These are phyloP conservation scores for Aspergillus fischeri DNA, from an alignment of 2,329 filamentous ascomycete species.

Conservation along the genomic window DNA sequence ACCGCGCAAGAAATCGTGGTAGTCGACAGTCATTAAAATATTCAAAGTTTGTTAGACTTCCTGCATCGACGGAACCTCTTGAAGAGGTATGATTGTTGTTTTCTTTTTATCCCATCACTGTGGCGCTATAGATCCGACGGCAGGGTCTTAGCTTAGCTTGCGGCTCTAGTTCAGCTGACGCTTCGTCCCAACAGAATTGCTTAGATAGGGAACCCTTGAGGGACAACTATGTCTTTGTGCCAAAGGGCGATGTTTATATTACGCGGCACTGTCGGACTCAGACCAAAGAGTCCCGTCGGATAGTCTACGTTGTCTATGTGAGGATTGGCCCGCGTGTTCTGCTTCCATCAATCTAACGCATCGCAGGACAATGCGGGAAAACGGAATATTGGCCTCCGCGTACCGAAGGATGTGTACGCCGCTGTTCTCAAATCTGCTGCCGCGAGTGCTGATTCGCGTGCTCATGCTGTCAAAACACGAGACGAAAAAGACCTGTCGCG, in stretches of 20 bases:
- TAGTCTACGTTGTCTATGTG: conserved; percentile 39
- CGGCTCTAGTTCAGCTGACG: conserved; percentile 5
- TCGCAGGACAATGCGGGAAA: conserved; percentile 28
- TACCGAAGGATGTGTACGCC: conserved; percentile 37
- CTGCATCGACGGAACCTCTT: conserved; percentile 21
- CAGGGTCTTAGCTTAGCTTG: background rate
- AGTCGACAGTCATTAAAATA: conserved; percentile 9
- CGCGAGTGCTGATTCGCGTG: conserved; percentile 39
- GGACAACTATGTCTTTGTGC: conserved; percentile 36
- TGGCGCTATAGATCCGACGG: background rate
- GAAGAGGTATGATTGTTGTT: conserved; percentile 22
- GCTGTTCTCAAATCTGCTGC: conserved; percentile 37
- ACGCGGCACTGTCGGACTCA: conserved; percentile 39
- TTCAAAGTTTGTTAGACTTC: conserved; percentile 12
- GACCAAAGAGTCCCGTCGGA: conserved; percentile 28
- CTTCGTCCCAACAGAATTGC: conserved; percentile 26
- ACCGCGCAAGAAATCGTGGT: background rate
- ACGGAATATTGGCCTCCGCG: conserved; percentile 39
- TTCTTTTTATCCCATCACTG: background rate
- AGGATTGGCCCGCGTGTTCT: conserved; percentile 5
- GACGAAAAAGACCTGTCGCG: conserved; percentile 29
- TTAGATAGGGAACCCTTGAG: conserved; percentile 25
- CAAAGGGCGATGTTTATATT: conserved; percentile 41
- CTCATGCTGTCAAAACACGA: conserved; percentile 34
- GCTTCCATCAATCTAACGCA: conserved; percentile 4